Conservation (phyloP, 352 stramenopile genomes). For the Phytophthora rubi region DNA sequence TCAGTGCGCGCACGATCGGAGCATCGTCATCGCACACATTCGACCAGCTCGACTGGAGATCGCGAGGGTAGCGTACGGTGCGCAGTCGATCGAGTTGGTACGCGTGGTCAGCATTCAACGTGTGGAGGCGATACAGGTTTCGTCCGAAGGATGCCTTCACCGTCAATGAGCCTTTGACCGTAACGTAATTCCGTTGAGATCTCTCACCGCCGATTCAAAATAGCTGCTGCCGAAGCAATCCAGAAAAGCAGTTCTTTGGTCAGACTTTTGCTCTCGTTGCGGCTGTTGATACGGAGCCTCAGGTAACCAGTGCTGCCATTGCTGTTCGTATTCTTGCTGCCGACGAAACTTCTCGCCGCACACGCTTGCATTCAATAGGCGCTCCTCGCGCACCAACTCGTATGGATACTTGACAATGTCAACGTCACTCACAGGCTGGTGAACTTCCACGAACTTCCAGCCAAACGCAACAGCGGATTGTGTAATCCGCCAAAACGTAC, state of each 20-base stretch:
- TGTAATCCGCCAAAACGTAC: too few species aligned
- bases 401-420: neutral
- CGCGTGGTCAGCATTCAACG: neutral
- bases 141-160: neutral
- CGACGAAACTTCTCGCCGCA: neutral
- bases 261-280: neutral
- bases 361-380: neutral
- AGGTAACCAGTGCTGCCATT: neutral
- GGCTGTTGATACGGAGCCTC: neutral
- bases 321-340: neutral
- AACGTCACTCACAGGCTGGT: neutral
- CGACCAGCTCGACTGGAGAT: neutral
- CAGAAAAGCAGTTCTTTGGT: neutral
- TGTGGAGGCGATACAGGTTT: neutral
- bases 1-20: neutral
- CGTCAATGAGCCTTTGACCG: neutral
- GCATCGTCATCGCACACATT: neutral
- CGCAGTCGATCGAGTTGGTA: neutral
- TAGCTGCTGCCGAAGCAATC: neutral
- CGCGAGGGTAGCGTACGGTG: neutral
- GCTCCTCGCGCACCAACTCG: neutral
- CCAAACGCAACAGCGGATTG: too few species aligned
- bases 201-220: neutral
- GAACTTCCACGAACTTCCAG: neutral
- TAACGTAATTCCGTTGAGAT: neutral